phyloP scores from a whole-genome alignment of 805 yeast species.

The Candida morakotiae region DNA sequence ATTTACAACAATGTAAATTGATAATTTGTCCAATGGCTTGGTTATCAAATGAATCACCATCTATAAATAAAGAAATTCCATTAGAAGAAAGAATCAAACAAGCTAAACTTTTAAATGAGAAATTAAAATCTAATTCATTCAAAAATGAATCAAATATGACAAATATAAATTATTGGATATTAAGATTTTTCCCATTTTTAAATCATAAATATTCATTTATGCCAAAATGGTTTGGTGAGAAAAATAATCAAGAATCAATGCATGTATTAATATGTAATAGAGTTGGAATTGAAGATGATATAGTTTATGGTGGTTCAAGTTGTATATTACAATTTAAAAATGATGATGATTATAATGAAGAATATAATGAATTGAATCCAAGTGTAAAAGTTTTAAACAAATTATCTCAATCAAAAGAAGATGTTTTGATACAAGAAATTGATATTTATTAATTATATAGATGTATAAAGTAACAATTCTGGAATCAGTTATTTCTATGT shows the following conservation, averaged over 20 bases:
- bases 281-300: slow-evolving; percentile 69
- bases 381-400: slow-evolving; percentile 54
- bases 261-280: slow-evolving; percentile 62
- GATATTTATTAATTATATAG: slow-evolving; percentile 35
- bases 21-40: slow-evolving; percentile 85
- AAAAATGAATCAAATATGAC: slow-evolving; percentile 38
- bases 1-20: slow-evolving; percentile 45
- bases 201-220: slow-evolving; percentile 27
- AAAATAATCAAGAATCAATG: slow-evolving; percentile 14
- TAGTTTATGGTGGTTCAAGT: slow-evolving; percentile 65
- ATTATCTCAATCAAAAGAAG: slow-evolving; percentile 63
- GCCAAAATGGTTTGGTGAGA: slow-evolving; percentile 17
- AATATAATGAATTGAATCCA: slow-evolving; percentile 39
- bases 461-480: background rate
- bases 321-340: slow-evolving; percentile 48
- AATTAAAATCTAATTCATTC: background rate
- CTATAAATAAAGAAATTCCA: slow-evolving; percentile 15
- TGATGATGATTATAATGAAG: slow-evolving; percentile 16
- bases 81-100: slow-evolving; percentile 2
- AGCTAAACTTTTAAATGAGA: background rate
- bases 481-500: no score
- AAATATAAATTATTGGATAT: slow-evolving; percentile 70
- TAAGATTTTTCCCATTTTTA: slow-evolving; percentile 63
- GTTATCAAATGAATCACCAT: slow-evolving; percentile 55
- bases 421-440: slow-evolving; percentile 57